These are phyloP conservation scores for Ophiocordyceps unilateralis DNA, from an alignment of 2,329 filamentous ascomycete species.

Conservation along the genomic window DNA sequence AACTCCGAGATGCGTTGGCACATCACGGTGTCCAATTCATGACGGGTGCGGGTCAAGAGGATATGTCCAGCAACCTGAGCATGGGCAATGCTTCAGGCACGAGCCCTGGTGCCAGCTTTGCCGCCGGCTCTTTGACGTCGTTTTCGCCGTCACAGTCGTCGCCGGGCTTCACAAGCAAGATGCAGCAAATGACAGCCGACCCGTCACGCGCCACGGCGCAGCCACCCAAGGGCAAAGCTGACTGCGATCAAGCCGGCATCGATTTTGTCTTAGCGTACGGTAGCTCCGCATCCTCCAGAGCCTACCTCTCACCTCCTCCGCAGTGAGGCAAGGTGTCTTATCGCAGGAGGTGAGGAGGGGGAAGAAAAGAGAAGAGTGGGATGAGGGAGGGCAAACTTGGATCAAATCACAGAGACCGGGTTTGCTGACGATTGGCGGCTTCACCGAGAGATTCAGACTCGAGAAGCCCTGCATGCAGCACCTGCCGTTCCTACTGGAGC, in stretches of 20 bases:
- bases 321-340: conserved; percentile 19
- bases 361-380: background rate
- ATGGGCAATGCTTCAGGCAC: conserved; percentile 28
- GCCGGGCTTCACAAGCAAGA: conserved; percentile 11
- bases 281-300: conserved; percentile 34
- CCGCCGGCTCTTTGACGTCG: conserved; percentile 22
- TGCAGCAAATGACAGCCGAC: conserved; percentile 13
- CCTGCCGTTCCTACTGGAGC: conserved; percentile 59
- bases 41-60: conserved; percentile 16
- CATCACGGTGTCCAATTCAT: conserved; percentile 31
- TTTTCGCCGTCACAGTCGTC: conserved; percentile 29
- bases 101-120: conserved; percentile 45
- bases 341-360: conserved; percentile 3
- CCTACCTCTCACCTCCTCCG: conserved; percentile 49
- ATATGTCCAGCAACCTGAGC: conserved; percentile 27
- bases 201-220: conserved; percentile 13
- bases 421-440: conserved; percentile 27
- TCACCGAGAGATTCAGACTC: conserved; percentile 41
- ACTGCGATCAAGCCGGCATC: conserved; percentile 71
- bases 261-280: conserved; percentile 87
- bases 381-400: background rate
- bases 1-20: conserved; percentile 41
- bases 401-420: conserved; percentile 7
- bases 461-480: conserved; percentile 91
- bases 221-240: conserved; percentile 21